These are phyloP conservation scores for Pugionium cornutum DNA, from an alignment of 345 rosid species.

Conservation along the genomic window DNA sequence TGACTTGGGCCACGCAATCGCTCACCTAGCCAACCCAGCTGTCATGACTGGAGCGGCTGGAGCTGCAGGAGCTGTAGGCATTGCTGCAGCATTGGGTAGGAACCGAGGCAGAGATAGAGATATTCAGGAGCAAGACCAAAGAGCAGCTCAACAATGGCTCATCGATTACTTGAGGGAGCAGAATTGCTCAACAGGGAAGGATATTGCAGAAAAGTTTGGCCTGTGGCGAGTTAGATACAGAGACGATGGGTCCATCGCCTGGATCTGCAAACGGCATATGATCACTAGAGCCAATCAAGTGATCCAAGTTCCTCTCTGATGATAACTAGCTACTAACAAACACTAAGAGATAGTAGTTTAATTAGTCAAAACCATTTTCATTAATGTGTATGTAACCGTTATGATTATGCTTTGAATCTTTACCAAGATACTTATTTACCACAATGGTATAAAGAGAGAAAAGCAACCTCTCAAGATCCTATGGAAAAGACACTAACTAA, in stretches of 20 bases:
- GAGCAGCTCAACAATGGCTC: constrained; percentile 91
- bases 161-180: constrained; percentile 79
- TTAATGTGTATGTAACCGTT: constrained; percentile 8
- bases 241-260: constrained; percentile 81
- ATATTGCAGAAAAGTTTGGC: constrained; percentile 89
- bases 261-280: constrained; percentile 91
- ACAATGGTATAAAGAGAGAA: constrained; percentile 13
- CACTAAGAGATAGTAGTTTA: constrained; percentile 17
- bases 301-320: constrained; percentile 60
- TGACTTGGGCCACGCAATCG: constrained; percentile 80
- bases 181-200: constrained; percentile 75
- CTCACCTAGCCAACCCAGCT: constrained; percentile 69
- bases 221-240: constrained; percentile 84
- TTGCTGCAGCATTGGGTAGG: constrained; percentile 53
- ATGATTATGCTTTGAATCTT: constrained; percentile 17
- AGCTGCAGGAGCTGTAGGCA: constrained; percentile 53
- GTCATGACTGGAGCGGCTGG: constrained; percentile 75
- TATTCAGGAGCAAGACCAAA: constrained; percentile 63
- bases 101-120: constrained; percentile 53
- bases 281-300: constrained; percentile 66
- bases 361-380: constrained; percentile 31
- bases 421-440: not conserved
- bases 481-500: constrained; percentile 38
- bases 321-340: constrained; percentile 15
- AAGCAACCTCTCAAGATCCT: constrained; percentile 33